Percentiles rank a stretch among this genome's conserved stretches.
These are phyloP conservation scores for Tolypocladium amazonense DNA, from an alignment of 2,329 filamentous ascomycete species.

Conservation along the genomic window DNA sequence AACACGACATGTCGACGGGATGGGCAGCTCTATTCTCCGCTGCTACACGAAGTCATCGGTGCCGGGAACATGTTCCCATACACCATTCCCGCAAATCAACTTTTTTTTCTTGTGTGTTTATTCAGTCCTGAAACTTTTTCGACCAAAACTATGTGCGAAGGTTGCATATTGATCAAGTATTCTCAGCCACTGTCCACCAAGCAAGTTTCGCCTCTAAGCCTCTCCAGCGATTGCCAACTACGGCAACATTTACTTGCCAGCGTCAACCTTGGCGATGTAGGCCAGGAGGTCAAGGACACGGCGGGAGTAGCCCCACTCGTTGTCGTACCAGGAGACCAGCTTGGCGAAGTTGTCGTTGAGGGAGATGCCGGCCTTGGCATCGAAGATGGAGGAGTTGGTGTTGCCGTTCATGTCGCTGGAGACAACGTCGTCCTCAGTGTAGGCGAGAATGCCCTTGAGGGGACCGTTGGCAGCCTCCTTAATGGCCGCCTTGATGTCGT, in stretches of 20 bases:
- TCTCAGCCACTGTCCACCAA: not conserved
- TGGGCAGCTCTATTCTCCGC: slow-evolving; percentile 2
- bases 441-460: slow-evolving; percentile 85
- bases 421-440: slow-evolving; percentile 96
- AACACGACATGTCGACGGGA: not conserved
- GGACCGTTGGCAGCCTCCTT: slow-evolving; percentile 76
- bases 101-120: not conserved
- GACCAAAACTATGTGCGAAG: not conserved
- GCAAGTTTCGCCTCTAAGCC: not conserved
- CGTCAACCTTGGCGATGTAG: slow-evolving; percentile 73
- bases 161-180: not conserved
- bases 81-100: not conserved
- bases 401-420: slow-evolving; percentile 91
- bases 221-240: not conserved
- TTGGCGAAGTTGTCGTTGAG: slow-evolving; percentile 99
- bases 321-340: slow-evolving; percentile 97
- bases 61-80: not conserved
- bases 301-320: slow-evolving; percentile 99
- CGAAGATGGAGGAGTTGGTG: slow-evolving; percentile 92
- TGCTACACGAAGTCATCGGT: slow-evolving; percentile 1
- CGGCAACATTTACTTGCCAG: slow-evolving; percentile 31
- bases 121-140: not conserved
- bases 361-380: slow-evolving; percentile 97
- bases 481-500: slow-evolving; percentile 79
- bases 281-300: slow-evolving; percentile 75